Conservation (phyloP, 768 basidiomycete genomes). For the Psilocybe azurescens region DNA sequence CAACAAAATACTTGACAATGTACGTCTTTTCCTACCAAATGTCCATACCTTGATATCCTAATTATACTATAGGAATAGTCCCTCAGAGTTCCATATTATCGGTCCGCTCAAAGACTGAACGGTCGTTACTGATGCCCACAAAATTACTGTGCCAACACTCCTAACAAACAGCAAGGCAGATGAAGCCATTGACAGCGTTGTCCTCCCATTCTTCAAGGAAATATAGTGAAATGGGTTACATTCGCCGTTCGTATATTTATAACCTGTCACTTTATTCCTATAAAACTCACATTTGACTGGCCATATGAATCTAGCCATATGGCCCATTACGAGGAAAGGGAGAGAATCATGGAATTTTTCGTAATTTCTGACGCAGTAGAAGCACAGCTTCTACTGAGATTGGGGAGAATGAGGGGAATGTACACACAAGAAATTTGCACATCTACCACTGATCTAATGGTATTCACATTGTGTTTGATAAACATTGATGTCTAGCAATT, state of each 20-base stretch:
- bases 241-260: conserved; percentile 28
- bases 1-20: conserved; percentile 56
- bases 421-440: too few species aligned
- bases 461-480: too few species aligned
- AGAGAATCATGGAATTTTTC: conserved; percentile 27
- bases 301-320: conserved; percentile 41
- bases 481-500: too few species aligned
- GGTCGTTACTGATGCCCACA: conserved; percentile 47
- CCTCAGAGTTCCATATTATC: conserved; percentile 42
- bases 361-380: neutral
- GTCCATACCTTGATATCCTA: neutral
- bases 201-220: conserved; percentile 39
- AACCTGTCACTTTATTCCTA: neutral
- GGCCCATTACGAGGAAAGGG: conserved; percentile 47
- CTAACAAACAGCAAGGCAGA: conserved; percentile 47
- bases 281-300: neutral
- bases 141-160: conserved; percentile 44
- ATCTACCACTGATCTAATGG: too few species aligned
- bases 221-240: conserved; percentile 51
- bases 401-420: too few species aligned
- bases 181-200: conserved; percentile 41
- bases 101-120: conserved; percentile 50
- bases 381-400: too few species aligned
- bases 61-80: conserved; percentile 37
- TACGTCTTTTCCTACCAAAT: conserved; percentile 23